Evolutionary conservation across 2,329 filamentous ascomycete genomes (phyloP).

Genomic region (Scytalidium lignicola): DNA sequence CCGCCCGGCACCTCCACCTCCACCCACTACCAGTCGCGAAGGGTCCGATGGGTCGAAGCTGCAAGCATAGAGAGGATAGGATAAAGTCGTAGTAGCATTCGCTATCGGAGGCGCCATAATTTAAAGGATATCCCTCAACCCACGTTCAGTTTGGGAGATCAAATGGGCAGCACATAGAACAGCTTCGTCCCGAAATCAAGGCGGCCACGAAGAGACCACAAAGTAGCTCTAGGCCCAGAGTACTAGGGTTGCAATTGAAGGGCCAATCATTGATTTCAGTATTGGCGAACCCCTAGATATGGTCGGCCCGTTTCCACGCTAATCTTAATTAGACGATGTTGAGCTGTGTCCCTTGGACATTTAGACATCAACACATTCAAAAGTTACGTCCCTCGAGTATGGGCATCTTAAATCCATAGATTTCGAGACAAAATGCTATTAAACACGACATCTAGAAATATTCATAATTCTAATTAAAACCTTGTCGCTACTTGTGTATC

Average conservation of each 20-base stretch:
- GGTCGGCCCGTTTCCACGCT: not conserved
- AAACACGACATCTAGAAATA: not conserved
- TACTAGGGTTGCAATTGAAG: not conserved
- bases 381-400: no score
- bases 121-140: no score
- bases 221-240: not conserved
- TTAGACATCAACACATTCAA: no score
- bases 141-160: no score
- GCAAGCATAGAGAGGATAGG: slow-evolving; percentile 81
- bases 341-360: not conserved
- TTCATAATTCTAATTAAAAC: not conserved
- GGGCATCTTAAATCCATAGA: no score
- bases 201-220: not conserved
- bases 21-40: slow-evolving; percentile 72
- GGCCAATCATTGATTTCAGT: not conserved
- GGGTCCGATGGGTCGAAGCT: slow-evolving; percentile 82
- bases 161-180: no score
- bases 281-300: not conserved
- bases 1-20: slow-evolving; percentile 77
- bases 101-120: slow-evolving; percentile 26
- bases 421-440: not conserved
- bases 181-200: not conserved
- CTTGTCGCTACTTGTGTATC: not conserved
- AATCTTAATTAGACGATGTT: not conserved
- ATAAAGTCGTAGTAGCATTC: slow-evolving; percentile 43